phyloP scores from a whole-genome alignment of 106 monocot genomes.

The Platanthera guangdongensis region DNA sequence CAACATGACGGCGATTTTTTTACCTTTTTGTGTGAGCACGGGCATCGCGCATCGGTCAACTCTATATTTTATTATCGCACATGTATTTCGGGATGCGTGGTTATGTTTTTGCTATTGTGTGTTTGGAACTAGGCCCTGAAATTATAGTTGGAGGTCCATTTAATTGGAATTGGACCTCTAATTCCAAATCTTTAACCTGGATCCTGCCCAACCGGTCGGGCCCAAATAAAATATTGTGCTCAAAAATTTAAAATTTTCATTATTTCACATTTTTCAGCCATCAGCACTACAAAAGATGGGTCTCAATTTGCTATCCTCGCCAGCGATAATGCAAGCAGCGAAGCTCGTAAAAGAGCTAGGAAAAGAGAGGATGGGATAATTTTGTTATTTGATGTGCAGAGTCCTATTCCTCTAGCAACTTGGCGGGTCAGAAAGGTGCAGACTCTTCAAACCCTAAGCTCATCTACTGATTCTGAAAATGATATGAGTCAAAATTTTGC shows the following conservation, averaged over 20 bases:
- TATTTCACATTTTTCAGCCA: conserved; percentile 39
- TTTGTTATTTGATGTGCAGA: conserved; percentile 55
- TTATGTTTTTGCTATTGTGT: too few relatives aligned
- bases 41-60: too few relatives aligned
- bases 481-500: background rate
- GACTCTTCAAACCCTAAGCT: background rate
- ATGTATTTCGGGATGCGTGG: too few relatives aligned
- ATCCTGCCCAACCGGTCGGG: too few relatives aligned
- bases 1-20: too few relatives aligned
- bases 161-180: too few relatives aligned
- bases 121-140: too few relatives aligned
- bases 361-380: conserved; percentile 44
- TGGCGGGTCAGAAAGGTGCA: conserved; percentile 81
- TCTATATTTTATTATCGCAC: too few relatives aligned
- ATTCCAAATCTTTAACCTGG: too few relatives aligned
- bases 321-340: conserved; percentile 5
- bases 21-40: too few relatives aligned
- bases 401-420: conserved; percentile 45
- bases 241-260: background rate
- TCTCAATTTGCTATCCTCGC: conserved; percentile 71
- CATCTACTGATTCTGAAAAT: background rate
- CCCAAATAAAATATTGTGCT: too few relatives aligned
- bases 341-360: conserved; percentile 3
- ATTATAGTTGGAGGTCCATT: too few relatives aligned
- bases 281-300: conserved; percentile 36